Percentiles rank a stretch among this genome's conserved stretches.
Evolutionary conservation across 2,329 filamentous ascomycete genomes (phyloP).

Genomic region (Orbilia quercus): DNA sequence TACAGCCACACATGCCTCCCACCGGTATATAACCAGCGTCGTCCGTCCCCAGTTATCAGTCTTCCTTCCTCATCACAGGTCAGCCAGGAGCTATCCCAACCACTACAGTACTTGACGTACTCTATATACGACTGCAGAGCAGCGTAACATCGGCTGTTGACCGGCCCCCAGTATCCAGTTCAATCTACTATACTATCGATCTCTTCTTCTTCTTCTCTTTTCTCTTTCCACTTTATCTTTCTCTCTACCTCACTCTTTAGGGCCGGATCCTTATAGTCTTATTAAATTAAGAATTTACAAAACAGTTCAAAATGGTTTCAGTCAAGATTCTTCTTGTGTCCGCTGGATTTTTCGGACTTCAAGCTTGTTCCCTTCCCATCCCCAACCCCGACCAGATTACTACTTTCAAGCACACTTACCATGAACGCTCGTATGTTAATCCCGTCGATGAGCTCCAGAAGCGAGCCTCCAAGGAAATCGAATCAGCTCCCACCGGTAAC

Average conservation of each 20-base stretch:
- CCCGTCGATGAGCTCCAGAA: slow-evolving; percentile 15
- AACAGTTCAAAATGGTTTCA: slow-evolving; percentile 38
- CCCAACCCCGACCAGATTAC: slow-evolving; percentile 33
- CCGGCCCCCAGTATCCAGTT: slow-evolving; percentile 21
- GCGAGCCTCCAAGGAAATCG: slow-evolving; percentile 4
- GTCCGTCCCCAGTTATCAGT: slow-evolving; percentile 1
- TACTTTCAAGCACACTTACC: slow-evolving; percentile 26
- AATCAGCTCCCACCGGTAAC: slow-evolving; percentile 5
- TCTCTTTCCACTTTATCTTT: slow-evolving; percentile 7
- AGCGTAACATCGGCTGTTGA: slow-evolving; percentile 52
- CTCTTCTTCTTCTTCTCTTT: not conserved
- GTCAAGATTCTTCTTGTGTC: slow-evolving; percentile 32
- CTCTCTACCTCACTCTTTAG: slow-evolving; percentile 7
- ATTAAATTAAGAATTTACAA: slow-evolving; percentile 6
- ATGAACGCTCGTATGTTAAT: slow-evolving; percentile 2
- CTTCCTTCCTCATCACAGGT: slow-evolving; percentile 26
- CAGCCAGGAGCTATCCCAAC: slow-evolving; percentile 30
- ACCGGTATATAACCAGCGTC: slow-evolving; percentile 13
- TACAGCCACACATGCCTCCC: not conserved
- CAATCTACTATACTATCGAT: not conserved
- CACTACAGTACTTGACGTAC: slow-evolving; percentile 40
- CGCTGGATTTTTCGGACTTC: slow-evolving; percentile 43
- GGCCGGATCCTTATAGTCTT: slow-evolving; percentile 20
- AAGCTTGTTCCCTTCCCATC: slow-evolving; percentile 35
- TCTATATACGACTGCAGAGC: slow-evolving; percentile 41